A percentile compares a stretch with the other conserved stretches of the same genome.
Conservation (phyloP, 2,329 filamentous ascomycete genomes). For the Sarocladiaceae sp. region DNA sequence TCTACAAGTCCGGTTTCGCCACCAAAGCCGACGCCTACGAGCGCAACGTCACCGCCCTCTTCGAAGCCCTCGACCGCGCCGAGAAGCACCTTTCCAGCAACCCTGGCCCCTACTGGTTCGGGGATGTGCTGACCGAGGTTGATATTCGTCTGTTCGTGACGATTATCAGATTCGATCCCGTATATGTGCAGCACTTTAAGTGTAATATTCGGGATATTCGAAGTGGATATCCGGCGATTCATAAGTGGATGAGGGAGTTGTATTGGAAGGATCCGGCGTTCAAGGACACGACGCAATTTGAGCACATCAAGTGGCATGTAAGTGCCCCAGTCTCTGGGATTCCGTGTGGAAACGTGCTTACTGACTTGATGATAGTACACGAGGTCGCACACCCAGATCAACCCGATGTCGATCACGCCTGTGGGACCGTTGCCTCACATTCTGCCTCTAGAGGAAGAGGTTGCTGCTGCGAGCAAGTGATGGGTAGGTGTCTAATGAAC, state of each 20-base stretch:
- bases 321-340: not conserved
- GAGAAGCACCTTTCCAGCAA: constrained; percentile 61
- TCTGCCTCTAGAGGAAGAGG: constrained; percentile 72
- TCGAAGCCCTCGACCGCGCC: constrained; percentile 70
- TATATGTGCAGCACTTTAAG: constrained; percentile 86
- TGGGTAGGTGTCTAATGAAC: not conserved
- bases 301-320: constrained; percentile 81
- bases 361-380: constrained; percentile 37
- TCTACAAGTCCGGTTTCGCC: constrained; percentile 78
- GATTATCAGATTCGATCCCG: constrained; percentile 68
- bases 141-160: constrained; percentile 73
- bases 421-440: constrained; percentile 82
- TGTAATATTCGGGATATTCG: constrained; percentile 84
- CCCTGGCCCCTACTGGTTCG: constrained; percentile 69
- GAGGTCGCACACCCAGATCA: constrained; percentile 60
- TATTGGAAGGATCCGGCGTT: constrained; percentile 78
- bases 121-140: constrained; percentile 70
- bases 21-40: constrained; percentile 81
- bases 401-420: constrained; percentile 71
- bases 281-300: constrained; percentile 78
- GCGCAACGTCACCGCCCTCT: constrained; percentile 64
- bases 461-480: constrained; percentile 45
- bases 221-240: constrained; percentile 74
- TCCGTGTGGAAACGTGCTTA: not conserved
- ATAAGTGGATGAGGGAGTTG: constrained; percentile 75